Base-by-base conservation (phyloP, 2,329 filamentous ascomycete genomes). In the Colletotrichum gigasporum region DNA sequence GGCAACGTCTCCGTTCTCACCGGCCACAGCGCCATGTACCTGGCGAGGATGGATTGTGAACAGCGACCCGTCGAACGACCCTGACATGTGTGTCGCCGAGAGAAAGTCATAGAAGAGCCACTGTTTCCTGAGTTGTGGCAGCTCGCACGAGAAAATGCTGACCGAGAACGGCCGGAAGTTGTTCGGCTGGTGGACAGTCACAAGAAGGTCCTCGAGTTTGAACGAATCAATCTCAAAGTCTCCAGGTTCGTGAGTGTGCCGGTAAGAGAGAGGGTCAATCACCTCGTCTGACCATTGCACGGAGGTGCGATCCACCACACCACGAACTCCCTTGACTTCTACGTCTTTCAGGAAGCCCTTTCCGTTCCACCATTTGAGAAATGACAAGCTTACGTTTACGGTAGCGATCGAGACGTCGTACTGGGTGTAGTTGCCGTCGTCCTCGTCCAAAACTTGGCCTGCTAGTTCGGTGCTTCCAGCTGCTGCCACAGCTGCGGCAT, bases 361-460 rank as follows among this genome's bases (percentile, higher is more conserved):
- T 20, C 96, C 95, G 71, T 97, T 98, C 88, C 97, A 96, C 96
- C 96, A 99, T 75, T 97, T 98, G n/a, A 94, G 85, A 71, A 99
- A 98, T 0, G 96, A 99, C 24, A 99, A 78, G 0, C 95, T 98
- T 41, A 99, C 95, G 72, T 99, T 97, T 66, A 99, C 93, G 0
- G 93, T 96, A 67, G 96, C 93, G 63, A 99, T 93, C 0, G 94
- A 97, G 14, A 99, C 83, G 73, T 99, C 96, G 71, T 97, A 99
- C 70, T 99, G 96, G 0, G 94, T 97, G 76, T 98, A 99, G 74
- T 99, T 99, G 16, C 92, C 93, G 73, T 98, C 95, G 72, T 98
- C 94, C 62, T 90, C 86, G 67, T 87, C 83, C 18, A 79, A 77
- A 1, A 59, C 57, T 35, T 77, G 74, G 2, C 80, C 77, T 28